Percentiles rank a stretch among this genome's conserved stretches.
phyloP scores from a whole-genome alignment of 768 basidiomycete species.

The Rhizopogon rudus region DNA sequence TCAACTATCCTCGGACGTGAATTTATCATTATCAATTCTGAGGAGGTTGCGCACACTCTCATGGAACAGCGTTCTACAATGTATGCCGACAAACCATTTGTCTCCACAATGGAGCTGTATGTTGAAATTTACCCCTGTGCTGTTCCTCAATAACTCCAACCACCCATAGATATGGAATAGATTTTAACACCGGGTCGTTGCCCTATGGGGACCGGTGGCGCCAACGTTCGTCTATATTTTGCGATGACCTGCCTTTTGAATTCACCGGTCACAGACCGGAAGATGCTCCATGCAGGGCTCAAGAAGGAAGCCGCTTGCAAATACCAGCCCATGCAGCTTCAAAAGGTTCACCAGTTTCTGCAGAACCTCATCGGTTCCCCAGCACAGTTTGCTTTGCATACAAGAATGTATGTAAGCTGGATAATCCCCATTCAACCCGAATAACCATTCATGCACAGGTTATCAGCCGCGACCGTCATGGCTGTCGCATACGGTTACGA shows the following conservation, averaged over 20 bases:
- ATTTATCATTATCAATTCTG: conserved; percentile 22
- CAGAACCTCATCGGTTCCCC: conserved; percentile 16
- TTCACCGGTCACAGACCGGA: conserved; percentile 16
- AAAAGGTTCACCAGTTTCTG: conserved; percentile 17
- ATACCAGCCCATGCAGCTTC: conserved; percentile 13
- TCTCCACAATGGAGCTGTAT: conserved; percentile 16
- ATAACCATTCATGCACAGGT: conserved; percentile 6
- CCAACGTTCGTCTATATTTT: conserved; percentile 8
- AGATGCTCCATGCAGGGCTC: conserved; percentile 15
- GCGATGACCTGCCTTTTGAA: conserved; percentile 9
- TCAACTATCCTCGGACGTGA: conserved; percentile 20
- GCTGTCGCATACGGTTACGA: conserved; percentile 21
- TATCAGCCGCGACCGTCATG: conserved; percentile 20
- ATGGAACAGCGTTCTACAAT: conserved; percentile 21
- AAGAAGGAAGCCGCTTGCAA: conserved; percentile 8
- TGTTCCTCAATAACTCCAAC: neutral
- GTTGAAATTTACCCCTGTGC: neutral
- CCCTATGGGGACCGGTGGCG: conserved; percentile 26
- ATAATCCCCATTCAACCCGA: neutral
- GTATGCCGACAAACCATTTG: conserved; percentile 23
- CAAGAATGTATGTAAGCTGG: conserved; percentile 14
- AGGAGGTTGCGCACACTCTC: conserved; percentile 16
- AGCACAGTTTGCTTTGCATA: conserved; percentile 12
- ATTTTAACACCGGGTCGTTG: conserved; percentile 24
- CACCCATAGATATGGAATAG: conserved; percentile 21